phyloP scores from a whole-genome alignment of 352 stramenopile species.

The Globisporangium iwayamae region DNA sequence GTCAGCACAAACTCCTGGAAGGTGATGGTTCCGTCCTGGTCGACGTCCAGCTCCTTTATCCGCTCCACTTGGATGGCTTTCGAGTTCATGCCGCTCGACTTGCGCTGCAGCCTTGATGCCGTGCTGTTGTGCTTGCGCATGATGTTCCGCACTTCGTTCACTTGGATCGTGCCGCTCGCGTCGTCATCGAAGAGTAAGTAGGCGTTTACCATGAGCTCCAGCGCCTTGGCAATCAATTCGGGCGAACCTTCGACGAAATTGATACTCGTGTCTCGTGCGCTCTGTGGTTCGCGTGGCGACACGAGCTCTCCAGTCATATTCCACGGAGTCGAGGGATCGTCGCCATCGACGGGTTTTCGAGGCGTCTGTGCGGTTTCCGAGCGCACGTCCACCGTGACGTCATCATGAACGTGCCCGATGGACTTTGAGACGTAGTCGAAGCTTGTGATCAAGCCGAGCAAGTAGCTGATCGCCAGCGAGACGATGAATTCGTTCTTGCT shows the following conservation, averaged over 20 bases:
- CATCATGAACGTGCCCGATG: constrained; percentile 28
- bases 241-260: constrained; percentile 27
- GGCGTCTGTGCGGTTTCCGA: background rate
- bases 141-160: constrained; percentile 60
- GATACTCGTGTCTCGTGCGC: constrained; percentile 18
- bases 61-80: constrained; percentile 63
- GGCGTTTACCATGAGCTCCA: constrained; percentile 82
- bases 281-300: constrained; percentile 12
- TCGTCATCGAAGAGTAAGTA: constrained; percentile 87
- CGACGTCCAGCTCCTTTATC: constrained; percentile 86
- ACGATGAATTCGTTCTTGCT: constrained; percentile 87
- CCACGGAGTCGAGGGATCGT: background rate
- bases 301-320: background rate
- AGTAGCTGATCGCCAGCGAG: constrained; percentile 78
- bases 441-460: constrained; percentile 77
- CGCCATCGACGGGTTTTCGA: background rate
- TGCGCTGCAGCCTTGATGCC: constrained; percentile 39
- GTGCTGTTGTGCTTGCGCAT: constrained; percentile 56
- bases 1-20: constrained; percentile 89
- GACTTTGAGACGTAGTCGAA: constrained; percentile 49
- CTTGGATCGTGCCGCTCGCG: constrained; percentile 77
- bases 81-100: constrained; percentile 53
- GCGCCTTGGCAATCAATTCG: constrained; percentile 57
- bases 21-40: constrained; percentile 86
- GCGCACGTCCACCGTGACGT: constrained; percentile 22